Evolutionary conservation across 805 yeast species (phyloP), one percentile per base, ranked within the genome.

Genomic region (Zygosaccharomyces pseudorouxii): DNA sequence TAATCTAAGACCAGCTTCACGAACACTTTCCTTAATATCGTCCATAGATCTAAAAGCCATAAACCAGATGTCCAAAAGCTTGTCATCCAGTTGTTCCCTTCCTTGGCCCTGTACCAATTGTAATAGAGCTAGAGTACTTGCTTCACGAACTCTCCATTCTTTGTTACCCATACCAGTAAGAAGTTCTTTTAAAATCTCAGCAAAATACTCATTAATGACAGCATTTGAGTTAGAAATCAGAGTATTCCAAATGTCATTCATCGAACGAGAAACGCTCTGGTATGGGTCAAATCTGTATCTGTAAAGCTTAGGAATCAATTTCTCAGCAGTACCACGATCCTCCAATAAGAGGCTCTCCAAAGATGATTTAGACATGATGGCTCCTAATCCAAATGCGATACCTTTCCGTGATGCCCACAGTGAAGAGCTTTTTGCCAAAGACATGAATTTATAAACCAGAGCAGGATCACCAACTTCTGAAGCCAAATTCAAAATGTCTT

Each of bases 391-490:
- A 70, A 87, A 92, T 0, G 98, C 98, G 59, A 89, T 81, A 45
- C 98, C 99, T 55, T 86, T 87, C 63, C 96, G 75, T 0, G 97
- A 86, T 0, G 95, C 79, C 99, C 99, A 92, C 18, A 90, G 68
- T 0, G 93, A 82, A 0, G 96, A 87, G 45, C 83, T 84, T 53
- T 87, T 84, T 0, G 97, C 95, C 48, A 92, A 70, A 0, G 96
- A 82, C 97, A 92, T 89, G 64, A 92, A 92, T 62, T 89, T 87
- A 68, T 92, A 92, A 4, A 92, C 97, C 55, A 92, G 76, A 55
- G 93, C 79, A 11, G 98, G 96, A 66, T 92, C 97, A 25, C 98
- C 98, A 8, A 89, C 95, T 62, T 92, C 99, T 1, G 93, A 81
- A 0, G 99, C 97, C 43, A 92, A 72, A 57, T 74, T 86, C 57